Base-by-base conservation (phyloP, 257 asterid species). In the Forsythia suspensa region DNA sequence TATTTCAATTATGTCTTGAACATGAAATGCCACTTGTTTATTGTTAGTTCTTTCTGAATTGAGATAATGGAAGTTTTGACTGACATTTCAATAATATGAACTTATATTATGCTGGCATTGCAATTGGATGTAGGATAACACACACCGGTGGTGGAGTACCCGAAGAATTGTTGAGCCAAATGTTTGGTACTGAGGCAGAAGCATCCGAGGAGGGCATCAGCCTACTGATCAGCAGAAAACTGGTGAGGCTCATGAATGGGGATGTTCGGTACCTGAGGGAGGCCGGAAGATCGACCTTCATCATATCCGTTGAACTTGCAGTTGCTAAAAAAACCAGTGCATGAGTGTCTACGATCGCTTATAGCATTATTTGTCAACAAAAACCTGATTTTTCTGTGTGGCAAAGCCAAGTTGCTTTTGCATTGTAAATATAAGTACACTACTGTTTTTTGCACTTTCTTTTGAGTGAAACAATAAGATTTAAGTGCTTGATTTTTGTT, bases 181-280 rank as follows among this genome's bases (percentile, higher is more conserved):
- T 95, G 97, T 95, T 93, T 11, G 96, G 96, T 1, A 91, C 81
- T 15, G 88, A 83, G n/a, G 82, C 52, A 36, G 94, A 90, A 1
- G 82, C 88, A 9, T 84, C 91, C 1, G 99, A 93, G 73, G 99
- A 95, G 4, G 98, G 97, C 12, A 93, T 95, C 57, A 88, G 97
- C 88, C 90, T 95, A 5, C 89, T 95, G 11, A 84, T 92, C 78
- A 88, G 97, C 83, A 76, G 97, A 76, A 95, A 93, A 75, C 86
- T 95, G 80, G 92, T 93, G 89, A 93, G 90, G 89, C 94, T 91
- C 13, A 95, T 95, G 99, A 95, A 93, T 57, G 99, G 99, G 61
- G 99, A 95, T 42, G 95, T 95, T 79, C 96, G 88, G 88, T 93
- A 93, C 82, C 91, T 92, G 70, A 91, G 95, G 85, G 98, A 91